Evolutionary conservation across 345 rosid genomes (phyloP), one percentile per base, ranked within the genome.

Genomic region (Sonneratia caseolaris): DNA sequence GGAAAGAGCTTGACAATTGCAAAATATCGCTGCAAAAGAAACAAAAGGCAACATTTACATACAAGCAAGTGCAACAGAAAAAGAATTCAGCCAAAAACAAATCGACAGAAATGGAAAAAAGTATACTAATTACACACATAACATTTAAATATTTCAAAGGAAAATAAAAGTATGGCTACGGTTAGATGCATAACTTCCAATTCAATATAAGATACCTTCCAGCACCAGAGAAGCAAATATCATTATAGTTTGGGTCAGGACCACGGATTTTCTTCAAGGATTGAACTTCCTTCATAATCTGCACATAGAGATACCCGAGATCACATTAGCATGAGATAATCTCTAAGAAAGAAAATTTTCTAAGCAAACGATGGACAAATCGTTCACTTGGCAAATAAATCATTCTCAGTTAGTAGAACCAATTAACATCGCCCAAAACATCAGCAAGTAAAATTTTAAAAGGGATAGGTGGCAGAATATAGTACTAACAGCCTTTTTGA

Each of bases 221-320:
- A 70, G 82, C 89, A 57, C 85, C 86, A 62, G 85, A 87, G 78
- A 92, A 95, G 83, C 93, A 92, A 76, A 87, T 86, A 73, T 95
- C 99, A 70, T 90, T 85, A 76, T 84, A 94, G 74, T 85, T 94
- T 24, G 97, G 97, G 76, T 94, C 99, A 68, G 97, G 97, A 62
- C 97, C 97, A 14, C 36, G 89, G 56, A 90, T 86, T 78, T 78
- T 86, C 85, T 89, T 85, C 43, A 90, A 79, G 71, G 88, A 78
- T 12, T 79, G 81, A 75, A 84, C 81, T 79, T 91, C 90, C 80
- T 78, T 81, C 78, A 82, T 81, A 37, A 94, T 77, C 97, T 93
- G 80, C 75, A 81, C 61, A 27, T 37, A 53, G 73, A 70, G 36
- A 70, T 70, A 53, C 42, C n/a, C 18, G 35, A 32, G 14, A n/a